These are phyloP conservation scores for Candolleomyces aberdarensis DNA, from an alignment of 768 basidiomycete genomes.

Conservation along the genomic window DNA sequence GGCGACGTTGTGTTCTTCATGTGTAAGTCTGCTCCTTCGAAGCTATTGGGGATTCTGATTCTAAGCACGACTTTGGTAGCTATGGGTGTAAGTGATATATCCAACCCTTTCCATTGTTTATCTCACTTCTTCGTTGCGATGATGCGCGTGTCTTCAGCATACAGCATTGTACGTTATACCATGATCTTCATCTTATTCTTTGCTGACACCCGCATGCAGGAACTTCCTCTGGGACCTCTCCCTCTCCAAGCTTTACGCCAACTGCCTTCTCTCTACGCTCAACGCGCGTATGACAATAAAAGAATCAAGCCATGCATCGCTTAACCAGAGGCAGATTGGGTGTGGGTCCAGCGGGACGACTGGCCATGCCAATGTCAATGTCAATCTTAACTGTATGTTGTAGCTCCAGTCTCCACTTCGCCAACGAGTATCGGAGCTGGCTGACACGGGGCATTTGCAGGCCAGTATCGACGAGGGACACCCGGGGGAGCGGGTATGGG, in stretches of 20 bases:
- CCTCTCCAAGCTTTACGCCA: slow-evolving; percentile 29
- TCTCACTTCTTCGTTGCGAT: not conserved
- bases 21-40: not conserved
- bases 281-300: not conserved
- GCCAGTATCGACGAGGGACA: too few relatives aligned
- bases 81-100: not conserved
- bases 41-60: too few relatives aligned
- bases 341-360: too few relatives aligned
- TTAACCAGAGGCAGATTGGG: not conserved
- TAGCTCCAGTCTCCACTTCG: too few relatives aligned
- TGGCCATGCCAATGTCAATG: too few relatives aligned
- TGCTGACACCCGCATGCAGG: not conserved
- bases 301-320: not conserved
- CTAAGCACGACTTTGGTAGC: not conserved
- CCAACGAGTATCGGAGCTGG: too few relatives aligned
- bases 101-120: not conserved
- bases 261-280: slow-evolving; percentile 22
- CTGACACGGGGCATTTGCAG: too few relatives aligned
- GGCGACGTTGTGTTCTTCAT: slow-evolving; percentile 25
- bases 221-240: slow-evolving; percentile 27
- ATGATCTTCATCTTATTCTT: not conserved
- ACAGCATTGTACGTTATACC: slow-evolving; percentile 15
- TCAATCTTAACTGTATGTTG: too few relatives aligned
- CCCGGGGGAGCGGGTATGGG: too few relatives aligned
- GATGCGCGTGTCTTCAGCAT: not conserved